phyloP scores from a whole-genome alignment of 2,329 filamentous ascomycete species.

The Neofusicoccum umdonicola region DNA sequence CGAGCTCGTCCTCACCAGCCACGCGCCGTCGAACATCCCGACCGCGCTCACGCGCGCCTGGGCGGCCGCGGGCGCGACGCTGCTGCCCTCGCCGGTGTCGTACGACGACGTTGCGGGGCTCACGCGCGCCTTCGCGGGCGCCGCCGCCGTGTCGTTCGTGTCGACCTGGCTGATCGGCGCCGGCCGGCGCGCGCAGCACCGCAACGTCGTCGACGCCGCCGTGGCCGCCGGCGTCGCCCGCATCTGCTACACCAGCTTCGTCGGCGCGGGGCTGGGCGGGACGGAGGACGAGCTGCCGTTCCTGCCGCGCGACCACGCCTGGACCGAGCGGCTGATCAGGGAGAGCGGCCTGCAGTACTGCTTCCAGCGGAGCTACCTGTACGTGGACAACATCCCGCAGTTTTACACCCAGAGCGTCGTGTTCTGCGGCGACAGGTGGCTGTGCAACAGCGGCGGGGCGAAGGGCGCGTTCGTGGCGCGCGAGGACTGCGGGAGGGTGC shows the following conservation, averaged over 20 bases:
- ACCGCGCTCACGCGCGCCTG: background rate
- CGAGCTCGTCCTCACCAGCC: background rate
- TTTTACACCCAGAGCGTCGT: background rate
- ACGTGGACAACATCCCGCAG: background rate
- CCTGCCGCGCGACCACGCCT: slow-evolving; percentile 5
- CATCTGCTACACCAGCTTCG: slow-evolving; percentile 5
- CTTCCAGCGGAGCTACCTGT: background rate
- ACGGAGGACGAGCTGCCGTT: background rate
- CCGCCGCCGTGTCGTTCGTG: background rate
- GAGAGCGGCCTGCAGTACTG: background rate
- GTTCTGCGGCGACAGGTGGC: background rate
- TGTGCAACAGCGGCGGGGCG: background rate
- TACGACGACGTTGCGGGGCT: background rate
- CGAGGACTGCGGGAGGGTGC: background rate
- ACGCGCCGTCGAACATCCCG: background rate
- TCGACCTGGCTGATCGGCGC: slow-evolving; percentile 3
- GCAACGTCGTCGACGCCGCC: background rate
- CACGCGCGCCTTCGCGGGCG: background rate
- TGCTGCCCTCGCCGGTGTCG: background rate
- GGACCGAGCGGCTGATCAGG: background rate
- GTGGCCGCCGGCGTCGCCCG: background rate
- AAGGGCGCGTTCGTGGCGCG: background rate
- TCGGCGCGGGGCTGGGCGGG: background rate
- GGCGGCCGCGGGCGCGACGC: background rate
- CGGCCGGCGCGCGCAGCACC: background rate